Base-by-base conservation (phyloP, 164 flowering plant genomes). In the Tetracentron sinense region DNA sequence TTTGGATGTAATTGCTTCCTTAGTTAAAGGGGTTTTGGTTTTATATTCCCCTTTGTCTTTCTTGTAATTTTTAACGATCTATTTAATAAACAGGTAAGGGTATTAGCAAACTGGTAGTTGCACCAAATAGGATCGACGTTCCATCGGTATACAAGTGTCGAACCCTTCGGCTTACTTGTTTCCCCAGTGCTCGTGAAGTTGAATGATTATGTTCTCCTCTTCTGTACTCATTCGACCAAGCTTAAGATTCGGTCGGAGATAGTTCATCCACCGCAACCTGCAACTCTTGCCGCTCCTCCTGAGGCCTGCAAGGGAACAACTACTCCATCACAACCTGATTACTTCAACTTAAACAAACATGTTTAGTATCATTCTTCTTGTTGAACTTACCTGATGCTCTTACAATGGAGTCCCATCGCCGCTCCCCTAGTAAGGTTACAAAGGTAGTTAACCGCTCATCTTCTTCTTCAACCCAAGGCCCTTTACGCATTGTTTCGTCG, bases 201-300 rank as follows among this genome's bases (percentile, higher is more conserved):
- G 74, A 67, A 84, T 49, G 22, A 87, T 82, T 14, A 76, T 63
- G 0, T 46, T 44, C 68, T 85, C 88, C 64, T 90, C 93, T 65
- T 80, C 82, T 4, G 11, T 51, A 52, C 71, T 80, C 11, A 90
- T 79, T 54, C 63, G 69, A 6, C 85, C 87, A 33, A 70, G 87
- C 67, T 85, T 90, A 26, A 85, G 75, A 72, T 82, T 76, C 0
- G 93, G 93, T 0, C 83, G 76, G 16, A 89, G 78, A 72, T 89
- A 85, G 78, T 89, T 89, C 79, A 83, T 56, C 96, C 96, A 89
- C 53, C 93, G 56, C 69, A 87, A 56, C 67, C 96, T 79, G 75
- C 93, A 89, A 57, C 96, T 89, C 69, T 87, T 89, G 12, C 96
- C 96, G 49, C 89, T 85, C 73, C 92, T 82, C 69, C 56, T 73